These are phyloP conservation scores for Phanerochaete carnosa DNA, from an alignment of 768 basidiomycete genomes.

Conservation along the genomic window DNA sequence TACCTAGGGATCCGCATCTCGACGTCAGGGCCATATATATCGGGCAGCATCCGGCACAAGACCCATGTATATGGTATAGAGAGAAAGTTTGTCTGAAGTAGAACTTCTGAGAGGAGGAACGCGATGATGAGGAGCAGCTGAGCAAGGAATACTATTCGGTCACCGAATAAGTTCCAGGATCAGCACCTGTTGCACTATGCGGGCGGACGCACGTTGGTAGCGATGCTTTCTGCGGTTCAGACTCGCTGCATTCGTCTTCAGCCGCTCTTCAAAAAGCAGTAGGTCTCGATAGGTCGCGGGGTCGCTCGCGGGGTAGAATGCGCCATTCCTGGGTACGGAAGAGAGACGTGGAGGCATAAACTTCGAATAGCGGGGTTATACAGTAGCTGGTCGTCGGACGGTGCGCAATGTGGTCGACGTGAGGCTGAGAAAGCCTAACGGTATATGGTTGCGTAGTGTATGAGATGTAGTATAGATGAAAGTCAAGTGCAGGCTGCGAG, in stretches of 20 bases:
- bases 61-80: conserved; percentile 55
- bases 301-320: conserved; percentile 67
- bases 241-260: conserved; percentile 87
- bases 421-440: not conserved
- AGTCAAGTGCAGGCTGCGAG: not conserved
- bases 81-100: conserved; percentile 67
- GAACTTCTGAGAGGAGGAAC: conserved; percentile 72
- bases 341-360: conserved; percentile 29
- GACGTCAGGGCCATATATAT: conserved; percentile 38
- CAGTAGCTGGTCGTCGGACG: not conserved
- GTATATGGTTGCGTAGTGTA: not conserved
- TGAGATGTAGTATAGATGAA: not conserved
- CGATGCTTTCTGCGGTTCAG: conserved; percentile 76
- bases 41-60: conserved; percentile 51
- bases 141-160: conserved; percentile 62
- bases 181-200: not conserved
- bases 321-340: conserved; percentile 27
- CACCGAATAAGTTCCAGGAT: not conserved
- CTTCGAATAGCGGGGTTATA: not conserved
- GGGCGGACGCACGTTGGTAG: conserved; percentile 67
- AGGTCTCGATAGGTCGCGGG: conserved; percentile 82
- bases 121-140: conserved; percentile 65
- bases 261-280: conserved; percentile 91
- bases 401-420: not conserved
- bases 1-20: conserved; percentile 64